Conservation (phyloP, 352 stramenopile species). For the Elongisporangium undulatum region DNA sequence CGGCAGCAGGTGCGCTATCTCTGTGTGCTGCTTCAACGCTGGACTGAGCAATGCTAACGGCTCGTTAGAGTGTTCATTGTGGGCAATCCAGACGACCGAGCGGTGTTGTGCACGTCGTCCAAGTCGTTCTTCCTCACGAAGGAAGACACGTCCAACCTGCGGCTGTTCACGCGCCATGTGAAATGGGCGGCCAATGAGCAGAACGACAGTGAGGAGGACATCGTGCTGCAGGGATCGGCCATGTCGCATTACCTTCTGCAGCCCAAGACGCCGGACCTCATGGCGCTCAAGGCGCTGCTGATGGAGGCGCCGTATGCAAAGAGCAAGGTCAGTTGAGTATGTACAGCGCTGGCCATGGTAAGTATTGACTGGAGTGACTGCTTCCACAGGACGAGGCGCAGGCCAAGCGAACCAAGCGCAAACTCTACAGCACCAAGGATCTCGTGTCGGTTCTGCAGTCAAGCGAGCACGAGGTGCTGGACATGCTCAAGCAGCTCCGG, state of each 20-base stretch:
- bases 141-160: constrained; percentile 80
- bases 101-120: constrained; percentile 64
- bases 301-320: constrained; percentile 62
- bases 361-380: neutral
- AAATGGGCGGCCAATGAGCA: constrained; percentile 37
- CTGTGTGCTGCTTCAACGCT: neutral
- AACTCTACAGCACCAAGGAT: constrained; percentile 55
- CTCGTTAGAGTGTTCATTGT: constrained; percentile 58
- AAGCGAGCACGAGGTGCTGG: constrained; percentile 58
- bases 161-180: constrained; percentile 56
- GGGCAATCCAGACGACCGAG: constrained; percentile 39
- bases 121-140: constrained; percentile 75
- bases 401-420: constrained; percentile 47
- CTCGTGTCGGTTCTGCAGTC: constrained; percentile 58
- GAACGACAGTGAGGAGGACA: constrained; percentile 13
- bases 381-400: constrained; percentile 1
- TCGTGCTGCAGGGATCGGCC: constrained; percentile 51
- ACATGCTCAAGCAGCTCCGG: constrained; percentile 52
- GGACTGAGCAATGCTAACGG: neutral
- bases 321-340: constrained; percentile 1
- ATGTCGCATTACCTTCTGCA: constrained; percentile 70
- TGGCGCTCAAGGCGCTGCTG: constrained; percentile 53
- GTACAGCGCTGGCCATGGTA: too few species aligned
- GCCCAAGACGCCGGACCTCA: constrained; percentile 49
- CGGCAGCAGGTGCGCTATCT: constrained; percentile 31